Base-by-base conservation (phyloP, 2,329 filamentous ascomycete species). In the Monilinia fructicola region DNA sequence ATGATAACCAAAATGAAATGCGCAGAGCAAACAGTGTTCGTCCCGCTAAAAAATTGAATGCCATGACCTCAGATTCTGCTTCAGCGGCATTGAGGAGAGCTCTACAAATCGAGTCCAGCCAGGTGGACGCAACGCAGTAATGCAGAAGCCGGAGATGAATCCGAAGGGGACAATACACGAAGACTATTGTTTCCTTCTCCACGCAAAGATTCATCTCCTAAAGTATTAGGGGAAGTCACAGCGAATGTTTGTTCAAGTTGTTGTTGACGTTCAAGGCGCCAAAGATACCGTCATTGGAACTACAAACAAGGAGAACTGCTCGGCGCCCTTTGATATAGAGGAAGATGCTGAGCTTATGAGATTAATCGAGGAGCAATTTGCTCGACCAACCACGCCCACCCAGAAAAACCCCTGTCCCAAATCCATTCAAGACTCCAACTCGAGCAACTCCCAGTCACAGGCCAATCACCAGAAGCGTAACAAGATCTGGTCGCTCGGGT, bases 121-220 rank as follows among this genome's bases (percentile, higher is more conserved):
- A 74, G 75, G 56, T 79, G 76, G 67, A 85, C 84, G 40, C 82
- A 80, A 21, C 78, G 84, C 59, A 87, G 83, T 71, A 86, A 86
- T 21, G 85, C 88, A 44, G 79, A 82, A 23, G 40, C 46, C 38
- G 70, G 85, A 7, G 82, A 83, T 44, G 80, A 84, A 60, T 76
- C 79, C n/a, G 77, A 79, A 16, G 76, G 82, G 23, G 85, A 84
- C 44, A 78, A 76, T 62, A 93, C 90, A 0, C 84, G 90, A 68
- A 83, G 92, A 67, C 78, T 93, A 2, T 81, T 95, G 0, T 95
- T 95, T 73, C 90, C 91, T 0, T 93, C 90, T 0, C 91, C 91
- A 2, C 83, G 87, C 54, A 90, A 89, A 70, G 84, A 87, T 40
- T 85, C 84, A 46, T 81, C 85, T 55, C 79, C 83, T 1, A 91